phyloP scores from a whole-genome alignment of 495 filamentous ascomycete genomes.

The Penicillium goetzii region DNA sequence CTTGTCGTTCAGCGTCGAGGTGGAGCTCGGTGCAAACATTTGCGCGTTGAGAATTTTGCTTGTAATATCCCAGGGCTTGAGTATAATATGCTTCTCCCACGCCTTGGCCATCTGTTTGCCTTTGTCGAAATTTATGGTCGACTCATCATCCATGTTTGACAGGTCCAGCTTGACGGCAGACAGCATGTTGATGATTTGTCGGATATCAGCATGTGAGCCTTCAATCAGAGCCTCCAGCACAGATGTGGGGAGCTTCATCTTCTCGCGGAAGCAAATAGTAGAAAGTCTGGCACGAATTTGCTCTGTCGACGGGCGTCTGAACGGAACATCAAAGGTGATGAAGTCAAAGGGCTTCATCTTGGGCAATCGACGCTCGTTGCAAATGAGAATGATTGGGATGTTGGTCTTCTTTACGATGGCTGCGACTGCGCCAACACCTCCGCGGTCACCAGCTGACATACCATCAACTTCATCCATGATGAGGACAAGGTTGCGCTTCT shows the following conservation, averaged over 20 bases:
- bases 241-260: slow-evolving; percentile 77
- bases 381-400: slow-evolving; percentile 95
- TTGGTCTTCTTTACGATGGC: slow-evolving; percentile 92
- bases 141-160: slow-evolving; percentile 73
- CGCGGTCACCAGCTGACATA: slow-evolving; percentile 96
- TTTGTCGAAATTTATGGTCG: slow-evolving; percentile 76
- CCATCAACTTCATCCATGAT: slow-evolving; percentile 99
- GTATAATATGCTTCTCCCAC: slow-evolving; percentile 95
- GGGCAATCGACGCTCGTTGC: slow-evolving; percentile 87
- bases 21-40: slow-evolving; percentile 81
- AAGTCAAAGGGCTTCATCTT: slow-evolving; percentile 98
- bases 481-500: slow-evolving; percentile 88
- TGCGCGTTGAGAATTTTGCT: slow-evolving; percentile 87
- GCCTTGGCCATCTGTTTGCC: slow-evolving; percentile 92
- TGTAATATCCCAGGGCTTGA: slow-evolving; percentile 98
- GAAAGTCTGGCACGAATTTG: slow-evolving; percentile 87
- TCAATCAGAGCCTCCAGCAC: slow-evolving; percentile 96
- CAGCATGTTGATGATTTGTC: slow-evolving; percentile 98
- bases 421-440: slow-evolving; percentile 92
- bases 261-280: slow-evolving; percentile 92
- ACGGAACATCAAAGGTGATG: slow-evolving; percentile 81
- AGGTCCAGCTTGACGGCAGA: slow-evolving; percentile 90
- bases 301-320: slow-evolving; percentile 85
- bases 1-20: slow-evolving; percentile 90
- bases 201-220: slow-evolving; percentile 91